A percentile compares a stretch with the other conserved stretches of the same genome.
These are phyloP conservation scores for Penicillium italicum DNA, from an alignment of 2,329 filamentous ascomycete genomes.

Conservation along the genomic window DNA sequence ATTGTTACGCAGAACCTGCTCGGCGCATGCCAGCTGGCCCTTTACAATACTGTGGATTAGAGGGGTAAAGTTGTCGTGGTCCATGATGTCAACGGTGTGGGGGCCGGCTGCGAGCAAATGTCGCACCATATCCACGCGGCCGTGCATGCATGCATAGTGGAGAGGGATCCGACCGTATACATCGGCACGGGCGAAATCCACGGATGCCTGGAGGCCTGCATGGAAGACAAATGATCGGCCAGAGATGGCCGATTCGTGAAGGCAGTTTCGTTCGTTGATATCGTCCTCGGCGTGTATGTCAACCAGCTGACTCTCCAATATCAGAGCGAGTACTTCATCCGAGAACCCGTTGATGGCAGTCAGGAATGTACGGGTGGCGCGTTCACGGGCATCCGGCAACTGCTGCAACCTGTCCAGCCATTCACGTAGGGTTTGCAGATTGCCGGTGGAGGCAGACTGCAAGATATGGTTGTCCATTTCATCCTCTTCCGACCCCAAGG, in stretches of 20 bases:
- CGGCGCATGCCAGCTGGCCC: conserved; percentile 73
- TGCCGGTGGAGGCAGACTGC: conserved; percentile 77
- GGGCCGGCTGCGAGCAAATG: conserved; percentile 66
- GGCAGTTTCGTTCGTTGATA: conserved; percentile 93
- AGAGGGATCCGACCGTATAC: conserved; percentile 91
- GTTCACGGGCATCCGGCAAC: conserved; percentile 63
- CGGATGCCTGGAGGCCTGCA: conserved; percentile 69
- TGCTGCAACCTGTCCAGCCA: conserved; percentile 69
- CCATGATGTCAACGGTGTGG: conserved; percentile 77
- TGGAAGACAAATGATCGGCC: conserved; percentile 75
- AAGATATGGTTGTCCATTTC: conserved; percentile 86
- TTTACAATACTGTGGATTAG: conserved; percentile 94
- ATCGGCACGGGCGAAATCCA: conserved; percentile 76
- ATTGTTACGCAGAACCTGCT: conserved; percentile 69
- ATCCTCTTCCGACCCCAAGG: conserved; percentile 71
- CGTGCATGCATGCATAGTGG: conserved; percentile 96
- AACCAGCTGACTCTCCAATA: conserved; percentile 77
- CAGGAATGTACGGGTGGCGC: conserved; percentile 84
- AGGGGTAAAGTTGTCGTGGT: conserved; percentile 96
- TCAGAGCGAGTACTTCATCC: conserved; percentile 67
- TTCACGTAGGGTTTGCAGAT: conserved; percentile 72
- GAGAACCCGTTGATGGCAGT: conserved; percentile 84
- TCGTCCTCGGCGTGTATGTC: conserved; percentile 93
- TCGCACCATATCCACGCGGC: conserved; percentile 77
- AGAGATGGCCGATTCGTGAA: conserved; percentile 96